Evolutionary conservation across 306 rosid species (phyloP).

Genomic region (Castanopsis chinensis): DNA sequence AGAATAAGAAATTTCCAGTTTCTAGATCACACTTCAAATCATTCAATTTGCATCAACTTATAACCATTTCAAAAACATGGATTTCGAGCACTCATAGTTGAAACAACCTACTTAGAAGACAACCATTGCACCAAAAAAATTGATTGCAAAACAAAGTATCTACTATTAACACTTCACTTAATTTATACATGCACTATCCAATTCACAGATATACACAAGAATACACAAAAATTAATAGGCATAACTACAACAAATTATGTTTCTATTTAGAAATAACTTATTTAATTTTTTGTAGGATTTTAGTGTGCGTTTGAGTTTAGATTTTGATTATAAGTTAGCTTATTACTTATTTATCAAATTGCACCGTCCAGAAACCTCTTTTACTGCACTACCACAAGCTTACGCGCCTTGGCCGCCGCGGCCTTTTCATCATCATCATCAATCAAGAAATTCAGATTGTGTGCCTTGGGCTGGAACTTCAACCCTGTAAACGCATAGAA

Average conservation of each 20-base stretch:
- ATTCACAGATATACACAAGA: conserved; percentile 11
- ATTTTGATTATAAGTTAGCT: neutral
- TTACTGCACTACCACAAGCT: conserved; percentile 49
- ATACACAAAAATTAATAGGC: conserved; percentile 21
- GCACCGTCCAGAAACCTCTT: conserved; percentile 29
- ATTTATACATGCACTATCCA: conserved; percentile 12
- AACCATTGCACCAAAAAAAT: conserved; percentile 6
- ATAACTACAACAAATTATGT: conserved; percentile 6
- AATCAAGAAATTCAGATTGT: conserved; percentile 81
- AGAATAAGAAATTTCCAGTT: neutral
- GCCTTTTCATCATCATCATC: conserved; percentile 98
- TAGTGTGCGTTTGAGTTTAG: too few relatives aligned
- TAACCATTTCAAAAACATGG: neutral
- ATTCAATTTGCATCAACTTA: neutral
- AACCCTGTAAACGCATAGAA: conserved; percentile 83
- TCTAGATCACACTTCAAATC: neutral
- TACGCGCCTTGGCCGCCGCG: conserved; percentile 39
- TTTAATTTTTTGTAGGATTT: too few relatives aligned
- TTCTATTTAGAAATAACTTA: conserved; percentile 12
- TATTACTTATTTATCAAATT: conserved; percentile 20
- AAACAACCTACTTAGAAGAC: neutral
- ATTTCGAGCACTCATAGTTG: neutral
- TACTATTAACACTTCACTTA: conserved; percentile 24
- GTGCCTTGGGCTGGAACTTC: conserved; percentile 91
- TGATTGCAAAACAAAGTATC: conserved; percentile 24